Conservation (phyloP, 495 filamentous ascomycete genomes). For the Rostrohypoxylon terebratum region DNA sequence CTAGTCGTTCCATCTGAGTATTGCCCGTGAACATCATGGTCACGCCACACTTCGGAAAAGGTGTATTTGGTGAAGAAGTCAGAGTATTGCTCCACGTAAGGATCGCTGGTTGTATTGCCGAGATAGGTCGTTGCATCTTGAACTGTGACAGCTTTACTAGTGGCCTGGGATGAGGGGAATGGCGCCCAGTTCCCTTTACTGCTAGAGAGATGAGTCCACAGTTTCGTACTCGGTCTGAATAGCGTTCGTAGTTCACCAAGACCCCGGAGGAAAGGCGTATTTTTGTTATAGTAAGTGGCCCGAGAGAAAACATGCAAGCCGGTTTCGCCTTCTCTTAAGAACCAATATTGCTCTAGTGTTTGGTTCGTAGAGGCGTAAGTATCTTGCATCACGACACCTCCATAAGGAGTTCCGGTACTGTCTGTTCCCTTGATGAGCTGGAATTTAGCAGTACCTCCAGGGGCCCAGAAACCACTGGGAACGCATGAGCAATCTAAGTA, state of each 20-base stretch:
- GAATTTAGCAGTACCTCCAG: constrained; percentile 59
- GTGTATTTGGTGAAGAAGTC: constrained; percentile 72
- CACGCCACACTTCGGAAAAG: constrained; percentile 64
- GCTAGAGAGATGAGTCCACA: constrained; percentile 68
- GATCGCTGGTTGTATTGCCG: constrained; percentile 61
- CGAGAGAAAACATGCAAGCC: constrained; percentile 67
- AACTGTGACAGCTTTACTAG: constrained; percentile 56
- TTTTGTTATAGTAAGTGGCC: constrained; percentile 64
- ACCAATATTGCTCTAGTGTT: constrained; percentile 68
- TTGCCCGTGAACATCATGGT: constrained; percentile 65
- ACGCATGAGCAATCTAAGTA: constrained; percentile 71
- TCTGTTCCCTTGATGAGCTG: constrained; percentile 63
- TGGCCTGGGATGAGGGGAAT: constrained; percentile 60
- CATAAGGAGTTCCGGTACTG: constrained; percentile 59
- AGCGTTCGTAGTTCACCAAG: constrained; percentile 68
- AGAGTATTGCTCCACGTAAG: constrained; percentile 63
- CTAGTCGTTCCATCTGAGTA: constrained; percentile 65
- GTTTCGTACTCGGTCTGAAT: constrained; percentile 63
- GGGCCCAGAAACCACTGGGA: constrained; percentile 65
- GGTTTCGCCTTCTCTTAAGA: constrained; percentile 66
- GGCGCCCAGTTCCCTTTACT: constrained; percentile 64
- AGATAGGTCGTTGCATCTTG: constrained; percentile 70
- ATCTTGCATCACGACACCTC: constrained; percentile 64
- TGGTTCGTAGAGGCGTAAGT: constrained; percentile 64
- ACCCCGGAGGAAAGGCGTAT: constrained; percentile 64